phyloP scores from a whole-genome alignment of 2,329 filamentous ascomycete genomes.

The Pyrenophora tritici-repentis region DNA sequence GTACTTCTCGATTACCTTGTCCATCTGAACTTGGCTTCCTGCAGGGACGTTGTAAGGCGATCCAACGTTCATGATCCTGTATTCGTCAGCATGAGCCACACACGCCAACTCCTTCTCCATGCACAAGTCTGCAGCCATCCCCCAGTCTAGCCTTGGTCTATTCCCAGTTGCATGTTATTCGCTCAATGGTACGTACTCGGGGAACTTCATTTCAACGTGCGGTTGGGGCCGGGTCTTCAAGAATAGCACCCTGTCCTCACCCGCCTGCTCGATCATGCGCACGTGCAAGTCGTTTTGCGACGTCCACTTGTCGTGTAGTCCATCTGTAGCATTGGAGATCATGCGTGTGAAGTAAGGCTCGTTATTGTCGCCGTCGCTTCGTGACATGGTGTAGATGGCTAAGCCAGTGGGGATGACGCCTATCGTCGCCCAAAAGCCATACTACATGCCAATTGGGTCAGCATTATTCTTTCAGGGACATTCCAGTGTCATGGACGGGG shows the following conservation, averaged over 20 bases:
- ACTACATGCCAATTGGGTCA: conserved; percentile 40
- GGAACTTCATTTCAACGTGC: conserved; percentile 62
- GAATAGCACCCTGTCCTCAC: conserved; percentile 66
- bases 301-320: conserved; percentile 59
- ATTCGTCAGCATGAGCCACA: conserved; percentile 18
- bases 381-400: conserved; percentile 54
- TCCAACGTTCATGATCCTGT: conserved; percentile 65
- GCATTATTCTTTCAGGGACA: conserved; percentile 5
- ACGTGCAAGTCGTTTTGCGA: conserved; percentile 65
- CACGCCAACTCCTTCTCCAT: background rate
- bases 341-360: conserved; percentile 53
- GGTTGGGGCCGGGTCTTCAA: conserved; percentile 52
- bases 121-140: background rate
- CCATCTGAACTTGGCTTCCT: conserved; percentile 64
- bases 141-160: background rate
- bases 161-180: background rate
- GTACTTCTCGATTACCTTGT: conserved; percentile 66
- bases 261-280: conserved; percentile 65
- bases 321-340: conserved; percentile 61
- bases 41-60: conserved; percentile 68
- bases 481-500: background rate
- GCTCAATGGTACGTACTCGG: conserved; percentile 61
- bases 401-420: conserved; percentile 52
- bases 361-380: conserved; percentile 46
- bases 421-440: conserved; percentile 55